Evolutionary conservation across 345 rosid species (phyloP).

Genomic region (Populus tremula): DNA sequence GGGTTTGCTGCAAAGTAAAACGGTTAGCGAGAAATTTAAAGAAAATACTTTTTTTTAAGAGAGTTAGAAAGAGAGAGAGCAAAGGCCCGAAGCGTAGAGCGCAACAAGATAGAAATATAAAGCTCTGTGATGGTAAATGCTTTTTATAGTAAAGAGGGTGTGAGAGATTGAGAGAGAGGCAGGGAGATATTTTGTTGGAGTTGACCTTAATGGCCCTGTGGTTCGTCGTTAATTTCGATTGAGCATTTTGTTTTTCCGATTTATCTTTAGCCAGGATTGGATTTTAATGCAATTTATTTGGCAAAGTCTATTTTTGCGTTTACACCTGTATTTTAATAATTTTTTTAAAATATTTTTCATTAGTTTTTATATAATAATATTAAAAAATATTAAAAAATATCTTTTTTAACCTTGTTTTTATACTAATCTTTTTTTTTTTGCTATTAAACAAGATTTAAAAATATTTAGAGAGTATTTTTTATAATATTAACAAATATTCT

Average conservation of each 20-base stretch:
- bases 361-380: no score
- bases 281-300: no score
- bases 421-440: no score
- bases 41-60: background rate
- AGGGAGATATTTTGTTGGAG: background rate
- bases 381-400: no score
- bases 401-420: no score
- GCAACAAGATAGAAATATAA: background rate
- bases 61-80: background rate
- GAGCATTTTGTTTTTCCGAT: background rate
- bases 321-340: no score
- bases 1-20: slow-evolving; percentile 56
- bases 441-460: no score
- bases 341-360: no score
- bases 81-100: background rate
- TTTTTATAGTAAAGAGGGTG: background rate
- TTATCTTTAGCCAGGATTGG: background rate
- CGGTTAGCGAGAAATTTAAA: slow-evolving; percentile 25
- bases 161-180: background rate
- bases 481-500: no score
- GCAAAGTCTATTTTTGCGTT: no score
- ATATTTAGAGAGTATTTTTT: no score
- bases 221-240: slow-evolving; percentile 2
- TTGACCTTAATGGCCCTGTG: slow-evolving; percentile 23
- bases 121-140: background rate